A percentile compares a stretch with the other conserved stretches of the same genome.
These are phyloP conservation scores for Bathelium albidoporum DNA, from an alignment of 495 filamentous ascomycete genomes.

Conservation along the genomic window DNA sequence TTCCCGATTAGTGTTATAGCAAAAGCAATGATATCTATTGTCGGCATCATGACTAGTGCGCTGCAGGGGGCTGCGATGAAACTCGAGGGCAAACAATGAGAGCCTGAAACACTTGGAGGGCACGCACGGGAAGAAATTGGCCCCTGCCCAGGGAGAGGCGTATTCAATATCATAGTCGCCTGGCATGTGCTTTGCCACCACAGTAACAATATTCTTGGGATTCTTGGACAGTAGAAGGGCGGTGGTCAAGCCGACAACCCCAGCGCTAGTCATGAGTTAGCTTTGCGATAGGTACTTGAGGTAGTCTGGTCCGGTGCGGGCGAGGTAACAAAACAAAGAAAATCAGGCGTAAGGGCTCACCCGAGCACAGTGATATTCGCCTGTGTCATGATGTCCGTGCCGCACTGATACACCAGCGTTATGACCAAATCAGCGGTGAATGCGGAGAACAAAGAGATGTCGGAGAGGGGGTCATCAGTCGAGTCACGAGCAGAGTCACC, in stretches of 20 bases:
- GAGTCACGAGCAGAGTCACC: background rate
- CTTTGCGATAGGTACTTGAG: background rate
- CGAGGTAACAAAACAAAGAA: no score
- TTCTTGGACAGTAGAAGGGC: conserved; percentile 72
- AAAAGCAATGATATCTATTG: background rate
- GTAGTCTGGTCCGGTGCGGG: no score
- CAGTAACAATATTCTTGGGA: conserved; percentile 57
- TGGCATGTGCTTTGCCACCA: conserved; percentile 94
- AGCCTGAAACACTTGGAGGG: background rate
- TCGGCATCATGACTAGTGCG: background rate
- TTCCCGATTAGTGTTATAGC: background rate
- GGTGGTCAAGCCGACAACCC: conserved; percentile 85
- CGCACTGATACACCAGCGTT: background rate
- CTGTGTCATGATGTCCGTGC: conserved; percentile 13
- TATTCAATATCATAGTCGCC: conserved; percentile 98
- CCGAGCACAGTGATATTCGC: background rate
- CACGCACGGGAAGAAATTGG: conserved; percentile 79
- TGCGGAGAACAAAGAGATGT: background rate
- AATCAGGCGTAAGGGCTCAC: background rate
- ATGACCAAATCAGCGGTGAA: background rate
- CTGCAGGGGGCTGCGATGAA: background rate
- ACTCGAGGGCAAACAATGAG: background rate
- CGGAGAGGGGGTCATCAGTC: background rate
- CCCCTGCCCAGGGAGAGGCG: conserved; percentile 88
- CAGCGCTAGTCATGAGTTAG: conserved; percentile 51